These are phyloP conservation scores for Pyrenochaeta sp. DNA, from an alignment of 2,329 filamentous ascomycete species.

Conservation along the genomic window DNA sequence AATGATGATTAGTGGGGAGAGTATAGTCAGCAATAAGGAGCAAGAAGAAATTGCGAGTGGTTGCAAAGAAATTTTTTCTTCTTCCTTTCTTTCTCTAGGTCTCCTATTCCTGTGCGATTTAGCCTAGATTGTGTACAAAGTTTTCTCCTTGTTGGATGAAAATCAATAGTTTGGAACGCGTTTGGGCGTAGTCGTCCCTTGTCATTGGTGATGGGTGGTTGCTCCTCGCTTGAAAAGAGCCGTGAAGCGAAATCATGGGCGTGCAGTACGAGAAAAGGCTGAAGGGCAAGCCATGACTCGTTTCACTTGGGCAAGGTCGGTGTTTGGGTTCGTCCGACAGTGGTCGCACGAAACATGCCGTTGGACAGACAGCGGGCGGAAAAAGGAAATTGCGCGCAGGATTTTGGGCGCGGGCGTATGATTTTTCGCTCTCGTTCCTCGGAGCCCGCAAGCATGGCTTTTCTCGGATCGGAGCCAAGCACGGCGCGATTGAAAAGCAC, in stretches of 20 bases:
- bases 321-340: constrained; percentile 13
- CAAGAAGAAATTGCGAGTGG: background rate
- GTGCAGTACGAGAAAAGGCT: background rate
- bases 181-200: background rate
- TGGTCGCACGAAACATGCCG: constrained; percentile 13
- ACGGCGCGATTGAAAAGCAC: constrained; percentile 2
- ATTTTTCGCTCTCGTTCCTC: background rate
- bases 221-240: too few relatives aligned
- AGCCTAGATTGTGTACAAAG: background rate
- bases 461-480: background rate
- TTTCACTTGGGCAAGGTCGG: background rate
- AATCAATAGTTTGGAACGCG: background rate
- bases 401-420: background rate
- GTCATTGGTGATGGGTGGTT: too few relatives aligned
- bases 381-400: constrained; percentile 24
- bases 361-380: constrained; percentile 9
- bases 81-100: too few relatives aligned
- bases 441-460: background rate
- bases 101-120: background rate
- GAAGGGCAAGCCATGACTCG: background rate
- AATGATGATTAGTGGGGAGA: background rate
- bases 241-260: background rate
- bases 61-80: background rate
- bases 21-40: background rate
- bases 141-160: constrained; percentile 1